A percentile compares a stretch with the other conserved stretches of the same genome.
Evolutionary conservation across 2,329 filamentous ascomycete species (phyloP).

Genomic region (Diplocarpon mali): DNA sequence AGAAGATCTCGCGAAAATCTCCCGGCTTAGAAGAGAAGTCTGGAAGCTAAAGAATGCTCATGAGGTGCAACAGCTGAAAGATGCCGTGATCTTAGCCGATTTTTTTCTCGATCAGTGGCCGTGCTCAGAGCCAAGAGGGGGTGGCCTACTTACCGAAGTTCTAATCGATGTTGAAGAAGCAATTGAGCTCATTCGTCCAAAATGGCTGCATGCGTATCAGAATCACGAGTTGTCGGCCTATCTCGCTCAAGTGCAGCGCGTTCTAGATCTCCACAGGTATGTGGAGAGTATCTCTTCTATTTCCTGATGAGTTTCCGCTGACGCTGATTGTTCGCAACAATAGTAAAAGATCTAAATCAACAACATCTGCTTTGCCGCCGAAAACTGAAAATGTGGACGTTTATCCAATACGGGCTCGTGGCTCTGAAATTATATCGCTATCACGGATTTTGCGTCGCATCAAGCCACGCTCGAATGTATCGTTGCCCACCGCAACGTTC

Average conservation of each 20-base stretch:
- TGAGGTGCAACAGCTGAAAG: constrained; percentile 24
- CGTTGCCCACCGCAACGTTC: too few relatives aligned
- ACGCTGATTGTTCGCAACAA: too few relatives aligned
- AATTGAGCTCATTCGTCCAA: constrained; percentile 30
- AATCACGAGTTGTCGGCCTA: constrained; percentile 34
- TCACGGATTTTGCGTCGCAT: too few relatives aligned
- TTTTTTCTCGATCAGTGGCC: constrained; percentile 38
- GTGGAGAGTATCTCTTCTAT: background rate
- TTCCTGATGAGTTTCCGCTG: too few relatives aligned
- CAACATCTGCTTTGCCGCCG: too few relatives aligned
- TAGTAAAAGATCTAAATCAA: too few relatives aligned
- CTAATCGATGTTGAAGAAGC: constrained; percentile 31
- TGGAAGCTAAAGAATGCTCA: constrained; percentile 15
- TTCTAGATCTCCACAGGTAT: constrained; percentile 26
- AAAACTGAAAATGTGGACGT: too few relatives aligned
- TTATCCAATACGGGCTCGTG: too few relatives aligned
- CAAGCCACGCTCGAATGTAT: too few relatives aligned
- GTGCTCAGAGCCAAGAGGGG: constrained; percentile 26
- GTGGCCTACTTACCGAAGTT: constrained; percentile 21
- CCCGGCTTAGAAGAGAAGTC: constrained; percentile 18
- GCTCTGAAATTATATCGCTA: too few relatives aligned
- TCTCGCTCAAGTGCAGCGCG: constrained; percentile 29
- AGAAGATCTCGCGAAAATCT: constrained; percentile 8
- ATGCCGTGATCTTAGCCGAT: constrained; percentile 31
- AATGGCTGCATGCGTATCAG: constrained; percentile 38